Evolutionary conservation across 352 stramenopile species (phyloP).

Genomic region (Globisporangium irregulare): DNA sequence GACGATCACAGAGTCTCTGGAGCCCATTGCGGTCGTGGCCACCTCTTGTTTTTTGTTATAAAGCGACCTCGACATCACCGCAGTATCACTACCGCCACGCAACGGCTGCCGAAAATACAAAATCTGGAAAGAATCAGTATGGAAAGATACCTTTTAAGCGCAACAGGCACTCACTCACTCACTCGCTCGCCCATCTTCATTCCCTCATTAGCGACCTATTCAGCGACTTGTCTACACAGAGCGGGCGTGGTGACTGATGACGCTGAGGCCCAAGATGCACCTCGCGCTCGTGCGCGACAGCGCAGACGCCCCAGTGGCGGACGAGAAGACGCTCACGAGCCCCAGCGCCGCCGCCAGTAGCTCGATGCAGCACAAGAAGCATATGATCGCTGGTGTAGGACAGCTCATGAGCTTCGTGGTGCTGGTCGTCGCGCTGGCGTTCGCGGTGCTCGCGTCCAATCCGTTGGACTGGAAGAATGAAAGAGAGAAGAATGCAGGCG

Average conservation of each 20-base stretch:
- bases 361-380: conserved; percentile 5
- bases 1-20: too few relatives aligned
- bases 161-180: background rate
- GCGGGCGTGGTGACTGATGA: background rate
- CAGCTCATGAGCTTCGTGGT: conserved; percentile 1
- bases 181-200: background rate
- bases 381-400: conserved; percentile 8
- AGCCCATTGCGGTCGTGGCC: too few relatives aligned
- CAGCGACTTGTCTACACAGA: background rate
- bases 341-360: background rate
- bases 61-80: too few relatives aligned
- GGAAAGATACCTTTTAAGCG: background rate
- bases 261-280: background rate
- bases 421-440: background rate
- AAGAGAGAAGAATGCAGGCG: background rate
- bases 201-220: background rate
- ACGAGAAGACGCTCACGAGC: background rate
- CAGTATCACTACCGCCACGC: too few relatives aligned
- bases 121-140: background rate
- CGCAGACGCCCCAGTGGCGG: background rate
- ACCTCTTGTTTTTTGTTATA: too few relatives aligned
- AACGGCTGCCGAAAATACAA: background rate
- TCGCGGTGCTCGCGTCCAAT: conserved; percentile 11
- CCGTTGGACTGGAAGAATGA: conserved; percentile 1
- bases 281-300: background rate